These are phyloP conservation scores for Apostasia shenzhenica DNA, from an alignment of 106 monocot genomes.

Conservation along the genomic window DNA sequence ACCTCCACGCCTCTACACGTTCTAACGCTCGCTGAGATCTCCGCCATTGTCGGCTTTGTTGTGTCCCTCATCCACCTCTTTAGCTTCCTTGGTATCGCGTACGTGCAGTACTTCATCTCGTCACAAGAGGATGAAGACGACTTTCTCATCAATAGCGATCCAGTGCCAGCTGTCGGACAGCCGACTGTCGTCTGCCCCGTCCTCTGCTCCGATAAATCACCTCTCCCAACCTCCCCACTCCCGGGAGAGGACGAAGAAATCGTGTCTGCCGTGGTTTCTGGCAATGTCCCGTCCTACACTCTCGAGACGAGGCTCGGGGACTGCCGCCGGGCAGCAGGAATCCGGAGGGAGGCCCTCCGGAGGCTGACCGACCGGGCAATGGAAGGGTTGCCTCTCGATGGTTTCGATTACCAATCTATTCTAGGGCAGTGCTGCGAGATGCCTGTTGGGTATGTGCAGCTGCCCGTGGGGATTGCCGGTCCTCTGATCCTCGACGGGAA, in stretches of 20 bases:
- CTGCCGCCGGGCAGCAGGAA: conserved; percentile 50
- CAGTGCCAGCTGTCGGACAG: not conserved
- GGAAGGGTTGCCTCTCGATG: conserved; percentile 68
- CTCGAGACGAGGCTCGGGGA: conserved; percentile 59
- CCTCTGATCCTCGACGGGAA: conserved; percentile 62
- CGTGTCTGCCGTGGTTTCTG: conserved; percentile 39
- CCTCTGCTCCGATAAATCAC: conserved; percentile 1
- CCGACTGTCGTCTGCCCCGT: not conserved
- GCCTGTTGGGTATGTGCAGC: conserved; percentile 59
- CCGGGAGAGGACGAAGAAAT: conserved; percentile 49
- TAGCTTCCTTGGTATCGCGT: conserved; percentile 62
- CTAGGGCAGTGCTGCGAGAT: conserved; percentile 91
- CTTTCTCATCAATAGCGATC: conserved; percentile 4
- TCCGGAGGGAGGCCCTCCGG: conserved; percentile 64
- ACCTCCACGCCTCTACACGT: conserved; percentile 42
- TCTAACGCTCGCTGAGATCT: conserved; percentile 43
- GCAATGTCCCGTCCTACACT: conserved; percentile 47
- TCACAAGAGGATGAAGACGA: conserved; percentile 35
- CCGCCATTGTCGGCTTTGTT: conserved; percentile 48
- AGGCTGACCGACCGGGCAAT: conserved; percentile 48
- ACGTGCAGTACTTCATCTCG: conserved; percentile 43
- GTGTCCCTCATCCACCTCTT: conserved; percentile 70
- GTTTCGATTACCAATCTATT: conserved; percentile 68
- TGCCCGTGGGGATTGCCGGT: conserved; percentile 76
- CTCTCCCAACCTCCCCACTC: not conserved